Evolutionary conservation across 176 grass and related monocot genomes (phyloP).

Genomic region (Tuctoria greenei): DNA sequence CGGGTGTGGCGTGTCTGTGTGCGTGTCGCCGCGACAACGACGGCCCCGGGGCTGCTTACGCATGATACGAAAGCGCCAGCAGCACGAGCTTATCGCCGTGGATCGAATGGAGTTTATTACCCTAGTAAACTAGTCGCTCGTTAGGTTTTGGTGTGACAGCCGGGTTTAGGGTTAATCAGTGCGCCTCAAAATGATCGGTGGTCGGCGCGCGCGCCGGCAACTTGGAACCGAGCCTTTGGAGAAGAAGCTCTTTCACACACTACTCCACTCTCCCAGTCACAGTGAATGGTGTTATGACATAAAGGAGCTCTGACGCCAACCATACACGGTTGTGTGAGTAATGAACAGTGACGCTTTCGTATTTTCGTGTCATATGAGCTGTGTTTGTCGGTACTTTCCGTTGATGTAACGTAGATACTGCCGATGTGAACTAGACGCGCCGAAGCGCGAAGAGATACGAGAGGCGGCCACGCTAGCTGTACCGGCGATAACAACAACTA

Average conservation of each 20-base stretch:
- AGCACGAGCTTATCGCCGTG: slow-evolving; percentile 18
- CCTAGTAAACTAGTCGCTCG: neutral
- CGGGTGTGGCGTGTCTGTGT: too few species aligned
- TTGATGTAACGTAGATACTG: neutral
- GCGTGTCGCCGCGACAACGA: slow-evolving; percentile 14
- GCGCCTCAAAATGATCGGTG: neutral
- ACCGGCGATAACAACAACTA: neutral
- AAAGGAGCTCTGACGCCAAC: too few species aligned
- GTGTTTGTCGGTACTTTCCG: neutral
- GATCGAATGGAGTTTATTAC: neutral
- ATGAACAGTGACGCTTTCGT: neutral
- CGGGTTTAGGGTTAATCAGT: neutral
- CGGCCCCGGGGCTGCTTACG: neutral
- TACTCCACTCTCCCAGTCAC: too few species aligned
- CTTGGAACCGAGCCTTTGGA: too few species aligned
- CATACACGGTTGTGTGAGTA: neutral
- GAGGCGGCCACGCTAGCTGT: too few species aligned
- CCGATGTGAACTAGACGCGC: neutral
- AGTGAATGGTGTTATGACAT: too few species aligned
- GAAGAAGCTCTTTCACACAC: neutral
- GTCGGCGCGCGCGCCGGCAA: slow-evolving; percentile 36
- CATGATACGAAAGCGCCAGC: neutral
- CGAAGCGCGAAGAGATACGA: neutral
- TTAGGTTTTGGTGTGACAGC: slow-evolving; percentile 38
- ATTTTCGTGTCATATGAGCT: neutral